A percentile compares a stretch with the other conserved stretches of the same genome.
phyloP scores from a whole-genome alignment of 2,329 filamentous ascomycete genomes.

The Westerdykella ornata region DNA sequence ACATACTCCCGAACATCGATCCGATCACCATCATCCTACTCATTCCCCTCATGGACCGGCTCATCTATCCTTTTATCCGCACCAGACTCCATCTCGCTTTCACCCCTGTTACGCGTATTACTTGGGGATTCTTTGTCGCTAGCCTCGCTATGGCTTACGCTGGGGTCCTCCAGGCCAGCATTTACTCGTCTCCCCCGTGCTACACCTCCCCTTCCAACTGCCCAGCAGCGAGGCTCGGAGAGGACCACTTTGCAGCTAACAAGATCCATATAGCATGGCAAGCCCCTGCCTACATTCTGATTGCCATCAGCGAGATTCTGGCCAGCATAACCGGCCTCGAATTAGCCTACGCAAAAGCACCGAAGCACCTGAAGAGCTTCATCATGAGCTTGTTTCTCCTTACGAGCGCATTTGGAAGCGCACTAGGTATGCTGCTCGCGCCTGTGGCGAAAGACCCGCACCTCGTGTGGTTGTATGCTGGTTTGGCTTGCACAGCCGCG shows the following conservation, averaged over 20 bases:
- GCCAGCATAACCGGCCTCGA: slow-evolving; percentile 45
- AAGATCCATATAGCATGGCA: slow-evolving; percentile 43
- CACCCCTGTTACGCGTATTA: slow-evolving; percentile 48
- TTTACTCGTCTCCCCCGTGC: slow-evolving; percentile 50
- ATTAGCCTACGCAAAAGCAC: slow-evolving; percentile 44
- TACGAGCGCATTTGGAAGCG: slow-evolving; percentile 53
- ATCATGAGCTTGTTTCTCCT: slow-evolving; percentile 54
- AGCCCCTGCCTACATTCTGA: slow-evolving; percentile 42
- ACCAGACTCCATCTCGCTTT: slow-evolving; percentile 37
- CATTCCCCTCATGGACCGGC: slow-evolving; percentile 41
- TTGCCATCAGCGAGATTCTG: slow-evolving; percentile 43
- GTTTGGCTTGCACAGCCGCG: slow-evolving; percentile 48
- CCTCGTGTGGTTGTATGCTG: slow-evolving; percentile 60
- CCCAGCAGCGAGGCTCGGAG: slow-evolving; percentile 25
- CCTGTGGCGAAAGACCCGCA: slow-evolving; percentile 57
- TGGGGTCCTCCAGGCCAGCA: slow-evolving; percentile 51
- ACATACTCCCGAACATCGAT: slow-evolving; percentile 45
- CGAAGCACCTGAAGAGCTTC: slow-evolving; percentile 44
- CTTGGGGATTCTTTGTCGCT: slow-evolving; percentile 49
- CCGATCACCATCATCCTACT: slow-evolving; percentile 43
- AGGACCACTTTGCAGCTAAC: slow-evolving; percentile 35
- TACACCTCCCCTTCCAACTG: slow-evolving; percentile 42
- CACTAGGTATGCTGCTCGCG: slow-evolving; percentile 56
- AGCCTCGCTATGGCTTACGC: slow-evolving; percentile 51
- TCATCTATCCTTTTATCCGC: slow-evolving; percentile 43